Base-by-base conservation (phyloP, 2,329 filamentous ascomycete genomes). In the Beauveria australis region DNA sequence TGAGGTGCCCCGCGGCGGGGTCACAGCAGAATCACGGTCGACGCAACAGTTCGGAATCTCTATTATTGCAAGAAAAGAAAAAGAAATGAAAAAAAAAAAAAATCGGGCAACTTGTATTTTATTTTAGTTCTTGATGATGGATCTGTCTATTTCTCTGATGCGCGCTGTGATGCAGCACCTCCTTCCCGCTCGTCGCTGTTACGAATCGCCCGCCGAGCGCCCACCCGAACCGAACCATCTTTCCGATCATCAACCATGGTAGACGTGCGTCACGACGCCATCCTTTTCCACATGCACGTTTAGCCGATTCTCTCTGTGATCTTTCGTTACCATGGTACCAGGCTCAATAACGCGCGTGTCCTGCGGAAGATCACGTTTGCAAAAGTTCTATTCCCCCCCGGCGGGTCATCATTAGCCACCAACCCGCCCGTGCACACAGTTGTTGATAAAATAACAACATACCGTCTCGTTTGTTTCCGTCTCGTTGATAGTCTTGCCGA, bases 401-500 rank as follows among this genome's bases (percentile, higher is more conserved):
- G 12, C 12, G 12, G 0, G 19, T 24, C 44, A 24, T 22, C 8
- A 5, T 47, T 24, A 22, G 9, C 10, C 19, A 12, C 19, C 41
- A 8, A 43, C 1, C 8, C 19, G 33, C 12, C 12, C 12, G 16
- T 16, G 33, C 33, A 37, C 30, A 33, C 12, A 37, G 5, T 37
- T 37, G 33, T 37, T 37, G 22, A 24, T 7, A 16, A 16, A 33
- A 30, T 22, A 16, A 37, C 2, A 47, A 66, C 78, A 59, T 72
- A 87, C 85, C 9, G 78, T 82, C 69, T 82, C 81, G 64, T 74
- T 80, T 59, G 77, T 77, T 19, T 72, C 70, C 10, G 67, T 63
- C 0, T 84, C 83, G 12, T 78, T 78, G 14, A 87, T 72, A 53
- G 78, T 86, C 81, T 87, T 88, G 69, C 85, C 85, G 51, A 84